These are phyloP conservation scores for Alternaria arbusti DNA, from an alignment of 2,329 filamentous ascomycete genomes.

Conservation along the genomic window DNA sequence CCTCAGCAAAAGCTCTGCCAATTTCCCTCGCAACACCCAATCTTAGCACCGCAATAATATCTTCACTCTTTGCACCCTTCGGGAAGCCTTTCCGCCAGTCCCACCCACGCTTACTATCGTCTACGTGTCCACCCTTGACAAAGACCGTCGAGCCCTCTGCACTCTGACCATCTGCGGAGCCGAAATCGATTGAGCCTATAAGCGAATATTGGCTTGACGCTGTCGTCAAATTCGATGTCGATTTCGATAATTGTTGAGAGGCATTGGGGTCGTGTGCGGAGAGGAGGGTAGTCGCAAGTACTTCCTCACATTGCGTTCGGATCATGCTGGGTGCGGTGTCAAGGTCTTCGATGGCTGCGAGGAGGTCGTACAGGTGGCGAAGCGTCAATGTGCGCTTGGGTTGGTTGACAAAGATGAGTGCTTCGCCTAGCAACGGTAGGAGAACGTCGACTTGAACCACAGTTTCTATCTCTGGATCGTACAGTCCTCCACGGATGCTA, in stretches of 20 bases:
- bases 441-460: conserved; percentile 90
- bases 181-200: conserved; percentile 75
- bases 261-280: conserved; percentile 62
- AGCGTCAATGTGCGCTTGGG: conserved; percentile 68
- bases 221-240: conserved; percentile 60
- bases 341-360: conserved; percentile 80
- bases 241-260: conserved; percentile 57
- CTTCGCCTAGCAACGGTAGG: conserved; percentile 82
- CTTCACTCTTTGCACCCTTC: conserved; percentile 66
- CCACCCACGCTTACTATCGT: conserved; percentile 67
- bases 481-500: conserved; percentile 88
- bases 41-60: conserved; percentile 76
- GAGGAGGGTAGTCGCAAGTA: conserved; percentile 76
- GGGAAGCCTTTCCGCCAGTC: conserved; percentile 70
- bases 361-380: conserved; percentile 74
- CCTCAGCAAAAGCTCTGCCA: conserved; percentile 71
- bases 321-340: conserved; percentile 77
- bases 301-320: conserved; percentile 76
- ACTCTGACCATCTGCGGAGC: conserved; percentile 48
- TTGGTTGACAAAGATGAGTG: conserved; percentile 75
- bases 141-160: conserved; percentile 58
- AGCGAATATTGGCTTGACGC: conserved; percentile 69
- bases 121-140: conserved; percentile 36
- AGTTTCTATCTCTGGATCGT: conserved; percentile 78
- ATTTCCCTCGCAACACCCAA: conserved; percentile 77